A percentile compares a stretch with the other conserved stretches of the same genome.
These are phyloP conservation scores for Ettlia oleoabundans DNA, from an alignment of 139 green algal species.

Conservation along the genomic window DNA sequence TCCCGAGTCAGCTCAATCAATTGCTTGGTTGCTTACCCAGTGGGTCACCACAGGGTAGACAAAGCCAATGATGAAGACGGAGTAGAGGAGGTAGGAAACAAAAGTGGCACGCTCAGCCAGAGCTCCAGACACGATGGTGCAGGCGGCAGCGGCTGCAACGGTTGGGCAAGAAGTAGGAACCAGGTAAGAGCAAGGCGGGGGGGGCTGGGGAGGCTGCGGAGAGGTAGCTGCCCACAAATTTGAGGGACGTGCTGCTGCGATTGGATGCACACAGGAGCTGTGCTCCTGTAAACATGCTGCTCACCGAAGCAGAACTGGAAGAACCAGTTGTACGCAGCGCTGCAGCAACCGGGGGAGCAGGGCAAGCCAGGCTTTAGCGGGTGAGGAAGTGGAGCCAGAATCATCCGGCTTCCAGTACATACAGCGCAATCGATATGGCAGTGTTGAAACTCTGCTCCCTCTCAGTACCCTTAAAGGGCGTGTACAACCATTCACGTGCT, in stretches of 20 bases:
- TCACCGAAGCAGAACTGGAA: slow-evolving; percentile 23
- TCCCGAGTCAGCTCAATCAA: background rate
- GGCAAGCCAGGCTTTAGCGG: too few species aligned
- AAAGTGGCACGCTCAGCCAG: slow-evolving; percentile 29
- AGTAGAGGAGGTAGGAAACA: slow-evolving; percentile 11
- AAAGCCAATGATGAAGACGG: slow-evolving; percentile 65
- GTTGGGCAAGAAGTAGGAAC: background rate
- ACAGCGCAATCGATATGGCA: too few species aligned
- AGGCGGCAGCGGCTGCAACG: slow-evolving; percentile 9
- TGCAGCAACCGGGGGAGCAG: background rate
- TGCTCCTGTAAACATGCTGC: too few species aligned
- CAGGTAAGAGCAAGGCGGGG: background rate
- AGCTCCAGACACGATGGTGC: slow-evolving; percentile 29
- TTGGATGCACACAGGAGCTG: too few species aligned
- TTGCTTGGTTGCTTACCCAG: background rate
- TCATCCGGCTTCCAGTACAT: too few species aligned
- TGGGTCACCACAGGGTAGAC: slow-evolving; percentile 72
- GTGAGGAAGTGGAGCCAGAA: too few species aligned
- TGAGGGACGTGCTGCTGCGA: too few species aligned
- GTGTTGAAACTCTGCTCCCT: too few species aligned
- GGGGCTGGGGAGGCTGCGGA: background rate
- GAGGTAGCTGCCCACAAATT: background rate
- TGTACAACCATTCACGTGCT: too few species aligned
- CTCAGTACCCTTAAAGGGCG: too few species aligned
- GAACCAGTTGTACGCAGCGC: slow-evolving; percentile 3